Base-by-base conservation (phyloP, 2,329 filamentous ascomycete species). In the Fusarium sp. region DNA sequence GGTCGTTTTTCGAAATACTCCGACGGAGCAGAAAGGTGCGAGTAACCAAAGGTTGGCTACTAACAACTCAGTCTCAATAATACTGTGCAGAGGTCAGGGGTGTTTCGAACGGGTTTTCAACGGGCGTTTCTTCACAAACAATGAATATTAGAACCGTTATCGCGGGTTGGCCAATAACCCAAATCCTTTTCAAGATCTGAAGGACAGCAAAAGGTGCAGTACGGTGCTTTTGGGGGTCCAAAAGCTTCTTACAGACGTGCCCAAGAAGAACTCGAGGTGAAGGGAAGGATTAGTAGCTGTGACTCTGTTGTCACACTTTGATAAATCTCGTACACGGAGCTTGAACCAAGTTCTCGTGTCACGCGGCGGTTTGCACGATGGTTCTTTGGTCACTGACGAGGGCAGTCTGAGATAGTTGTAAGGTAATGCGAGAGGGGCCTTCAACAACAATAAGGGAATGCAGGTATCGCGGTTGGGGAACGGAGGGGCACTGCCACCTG, bases 391-490 rank as follows among this genome's bases (percentile, higher is more conserved):
- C 58, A 62, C 62, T 67, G 64, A 65, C 72, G 70, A 70, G 75
- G 70, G 67, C 74, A 45, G 32, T 60, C 58, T 62, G 47, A 55
- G 62, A 70, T 76, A 62, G 62, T 69, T 68, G 72, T 78, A 55
- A 55, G 24, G 26, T 55, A 69, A 62, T 68, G 66, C 39, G 73
- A 62, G 70, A 77, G 68, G 70, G 72, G 72, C 65, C 67, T 64
- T 65, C 69, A 66, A 66, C 51, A 52, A 34, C 47, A 66, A 61
- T 57, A 75, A 58, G 67, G 59, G 62, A 70, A 68, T 71, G 67
- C 67, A 76, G 78, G 73, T 70, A 77, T 71, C 57, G 68, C 68
- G 50, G 66, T 70, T 74, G 59, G 61, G 62, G 59, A 74, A 68
- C 45, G 62, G 72, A 78, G 72, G 63, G 63, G 72, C 57, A 58